Evolutionary conservation across 1,139 yeast species (phyloP).

Genomic region (Protomyces inouyei): DNA sequence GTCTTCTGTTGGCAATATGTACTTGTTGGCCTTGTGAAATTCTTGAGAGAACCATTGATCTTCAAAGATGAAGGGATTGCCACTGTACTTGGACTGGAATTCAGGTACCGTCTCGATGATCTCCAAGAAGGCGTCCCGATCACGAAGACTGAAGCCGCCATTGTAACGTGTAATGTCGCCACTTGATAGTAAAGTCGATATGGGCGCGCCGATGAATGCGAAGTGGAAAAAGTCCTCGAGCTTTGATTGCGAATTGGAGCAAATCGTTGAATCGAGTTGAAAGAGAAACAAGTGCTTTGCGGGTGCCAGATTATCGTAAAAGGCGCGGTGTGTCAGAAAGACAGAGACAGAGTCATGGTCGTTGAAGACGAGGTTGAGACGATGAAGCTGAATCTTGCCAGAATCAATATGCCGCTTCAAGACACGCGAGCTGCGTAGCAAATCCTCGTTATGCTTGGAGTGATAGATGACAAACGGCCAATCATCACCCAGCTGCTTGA

Average conservation of each 20-base stretch:
- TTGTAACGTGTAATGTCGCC: slow-evolving; percentile 3
- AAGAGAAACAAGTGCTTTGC: slow-evolving; percentile 20
- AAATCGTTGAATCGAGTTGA: slow-evolving; percentile 13
- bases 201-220: slow-evolving; percentile 21
- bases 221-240: slow-evolving; percentile 18
- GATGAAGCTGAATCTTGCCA: slow-evolving; percentile 11
- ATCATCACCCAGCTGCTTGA: slow-evolving; percentile 9
- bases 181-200: neutral
- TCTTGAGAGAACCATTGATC: slow-evolving; percentile 14
- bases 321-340: slow-evolving; percentile 7
- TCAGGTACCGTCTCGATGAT: slow-evolving; percentile 7
- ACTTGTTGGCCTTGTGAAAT: neutral
- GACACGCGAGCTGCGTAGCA: neutral
- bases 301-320: slow-evolving; percentile 20
- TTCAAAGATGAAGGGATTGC: neutral
- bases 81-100: neutral
- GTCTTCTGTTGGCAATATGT: slow-evolving; percentile 3
- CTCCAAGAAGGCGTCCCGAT: slow-evolving; percentile 1
- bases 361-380: slow-evolving; percentile 1
- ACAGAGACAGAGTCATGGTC: slow-evolving; percentile 7
- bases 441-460: slow-evolving; percentile 7
- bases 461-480: slow-evolving; percentile 25
- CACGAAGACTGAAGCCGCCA: slow-evolving; percentile 18
- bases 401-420: slow-evolving; percentile 3
- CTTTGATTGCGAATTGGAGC: slow-evolving; percentile 7